A percentile compares a stretch with the other conserved stretches of the same genome.
These are phyloP conservation scores for Zymoseptoria brevis DNA, from an alignment of 2,329 filamentous ascomycete species.

Conservation along the genomic window DNA sequence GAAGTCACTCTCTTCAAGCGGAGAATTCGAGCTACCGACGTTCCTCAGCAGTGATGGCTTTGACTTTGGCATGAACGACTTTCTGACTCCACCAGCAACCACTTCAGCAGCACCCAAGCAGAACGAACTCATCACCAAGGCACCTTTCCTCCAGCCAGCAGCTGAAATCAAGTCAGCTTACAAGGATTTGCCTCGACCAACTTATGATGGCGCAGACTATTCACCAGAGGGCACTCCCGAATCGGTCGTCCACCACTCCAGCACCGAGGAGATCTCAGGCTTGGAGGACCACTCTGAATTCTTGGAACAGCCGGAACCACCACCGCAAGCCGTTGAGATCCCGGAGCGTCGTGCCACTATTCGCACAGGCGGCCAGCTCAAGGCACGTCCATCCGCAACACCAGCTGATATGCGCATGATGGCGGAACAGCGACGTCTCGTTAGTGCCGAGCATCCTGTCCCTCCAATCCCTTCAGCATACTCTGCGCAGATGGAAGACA, in stretches of 20 bases:
- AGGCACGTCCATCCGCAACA: slow-evolving; percentile 80
- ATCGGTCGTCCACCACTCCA: slow-evolving; percentile 76
- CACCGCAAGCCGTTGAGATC: slow-evolving; percentile 36
- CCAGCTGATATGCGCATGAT: slow-evolving; percentile 77
- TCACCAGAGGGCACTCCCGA: slow-evolving; percentile 60
- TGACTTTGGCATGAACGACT: slow-evolving; percentile 48
- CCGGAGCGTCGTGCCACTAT: slow-evolving; percentile 82
- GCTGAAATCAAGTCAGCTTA: slow-evolving; percentile 15
- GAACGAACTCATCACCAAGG: slow-evolving; percentile 15
- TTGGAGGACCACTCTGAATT: slow-evolving; percentile 13
- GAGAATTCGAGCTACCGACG: slow-evolving; percentile 16
- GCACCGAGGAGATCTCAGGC: slow-evolving; percentile 31
- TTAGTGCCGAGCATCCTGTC: slow-evolving; percentile 58
- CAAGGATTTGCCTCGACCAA: slow-evolving; percentile 16
- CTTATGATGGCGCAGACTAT: slow-evolving; percentile 18
- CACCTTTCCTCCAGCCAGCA: slow-evolving; percentile 19
- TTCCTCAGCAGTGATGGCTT: slow-evolving; percentile 43
- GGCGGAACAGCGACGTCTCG: slow-evolving; percentile 76
- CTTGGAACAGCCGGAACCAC: slow-evolving; percentile 8
- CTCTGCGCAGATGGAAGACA: slow-evolving; percentile 14
- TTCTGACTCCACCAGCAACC: slow-evolving; percentile 40
- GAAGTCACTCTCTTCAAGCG: not conserved
- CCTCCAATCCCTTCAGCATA: slow-evolving; percentile 27
- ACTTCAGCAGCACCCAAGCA: slow-evolving; percentile 16
- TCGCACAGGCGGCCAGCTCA: slow-evolving; percentile 75